Evolutionary conservation across 371 early-diverging fungal species (phyloP), one percentile per base, ranked within the genome.

Genomic region (Thermomucor indicae-seudaticae): DNA sequence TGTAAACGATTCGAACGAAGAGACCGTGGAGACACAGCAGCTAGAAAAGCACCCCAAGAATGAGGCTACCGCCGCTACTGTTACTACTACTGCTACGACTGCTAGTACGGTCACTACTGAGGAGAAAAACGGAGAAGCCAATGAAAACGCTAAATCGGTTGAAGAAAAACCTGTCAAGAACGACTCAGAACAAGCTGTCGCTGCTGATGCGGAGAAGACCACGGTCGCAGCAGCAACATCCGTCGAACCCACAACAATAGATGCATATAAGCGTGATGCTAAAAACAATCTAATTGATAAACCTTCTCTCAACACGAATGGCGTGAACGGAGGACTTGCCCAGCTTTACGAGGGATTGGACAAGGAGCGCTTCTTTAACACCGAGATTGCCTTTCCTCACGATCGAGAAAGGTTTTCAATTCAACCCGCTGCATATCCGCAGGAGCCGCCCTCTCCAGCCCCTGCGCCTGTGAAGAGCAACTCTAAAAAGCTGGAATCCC

Each of bases 311-410:
- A 19, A 5, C 37, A 37, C 14, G 37, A 19, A 37, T 16, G 10
- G 16, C 19, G 37, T 19, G 32, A 37, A 19, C 37, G 19, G 16
- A 32, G 35, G 19, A 30, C 22, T 16, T 37, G 35, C 2, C 35
- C 30, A 35, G 47, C 22, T 32, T 32, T 25, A 24, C 47, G 20
- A 30, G 37, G 29, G 23, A 14, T 22, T 17, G 4, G 40, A 51
- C 10, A 31, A 43, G 8, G 32, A 27, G 19, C 22, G 40, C 1
- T 6, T 51, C 30, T 43, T 51, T 10, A 28, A 19, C 11, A 27
- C 23, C 22, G 47, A 54, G 11, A n/a, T 54, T 47, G 47, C 41
- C 3, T 54, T 54, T 24, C 24, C 54, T 11, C 54, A 54, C 42
- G 42, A 54, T 47, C 47, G 44, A 27, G 44, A 43, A 3, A 47